These are phyloP conservation scores for Phellopilus nigrolimitatus DNA, from an alignment of 1,284 basidiomycete species.

Conservation along the genomic window DNA sequence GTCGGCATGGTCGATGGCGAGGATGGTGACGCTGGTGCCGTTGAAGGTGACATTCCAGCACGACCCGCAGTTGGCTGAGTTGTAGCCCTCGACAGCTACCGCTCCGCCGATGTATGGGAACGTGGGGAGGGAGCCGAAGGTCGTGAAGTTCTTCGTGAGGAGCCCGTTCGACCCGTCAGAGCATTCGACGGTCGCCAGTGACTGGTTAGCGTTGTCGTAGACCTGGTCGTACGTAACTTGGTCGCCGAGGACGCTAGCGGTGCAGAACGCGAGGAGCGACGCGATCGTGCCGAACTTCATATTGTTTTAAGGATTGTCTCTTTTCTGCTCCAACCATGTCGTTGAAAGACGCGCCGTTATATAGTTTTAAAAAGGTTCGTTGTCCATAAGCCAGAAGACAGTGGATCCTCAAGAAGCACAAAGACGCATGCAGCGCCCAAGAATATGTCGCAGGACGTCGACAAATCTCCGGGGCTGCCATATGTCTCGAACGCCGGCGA, in stretches of 20 bases:
- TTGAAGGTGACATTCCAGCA: constrained; percentile 45
- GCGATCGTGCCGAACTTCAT: constrained; percentile 16
- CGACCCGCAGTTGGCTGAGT: constrained; percentile 44
- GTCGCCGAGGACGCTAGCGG: constrained; percentile 10
- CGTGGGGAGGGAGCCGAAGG: constrained; percentile 37
- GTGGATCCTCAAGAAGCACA: constrained; percentile 5
- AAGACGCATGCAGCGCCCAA: constrained; percentile 1
- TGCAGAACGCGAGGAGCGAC: constrained; percentile 5
- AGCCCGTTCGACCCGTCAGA: constrained; percentile 49
- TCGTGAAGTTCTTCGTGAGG: constrained; percentile 31
- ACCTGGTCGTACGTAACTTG: constrained; percentile 38
- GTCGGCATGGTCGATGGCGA: constrained; percentile 38
- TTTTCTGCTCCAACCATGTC: not conserved
- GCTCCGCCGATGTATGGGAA: constrained; percentile 45
- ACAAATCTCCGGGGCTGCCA: not conserved
- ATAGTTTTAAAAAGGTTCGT: not conserved
- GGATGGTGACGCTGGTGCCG: constrained; percentile 33
- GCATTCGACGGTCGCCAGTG: constrained; percentile 42
- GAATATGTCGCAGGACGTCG: constrained; percentile 3
- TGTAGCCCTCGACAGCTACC: constrained; percentile 37
- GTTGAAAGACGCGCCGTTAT: not conserved
- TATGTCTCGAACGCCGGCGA: not conserved
- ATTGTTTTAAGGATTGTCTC: not conserved
- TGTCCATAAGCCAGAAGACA: not conserved
- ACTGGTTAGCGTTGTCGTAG: constrained; percentile 36